Evolutionary conservation across 2,329 filamentous ascomycete species (phyloP), one percentile per base, ranked within the genome.

Genomic region (Botrytis galanthina): DNA sequence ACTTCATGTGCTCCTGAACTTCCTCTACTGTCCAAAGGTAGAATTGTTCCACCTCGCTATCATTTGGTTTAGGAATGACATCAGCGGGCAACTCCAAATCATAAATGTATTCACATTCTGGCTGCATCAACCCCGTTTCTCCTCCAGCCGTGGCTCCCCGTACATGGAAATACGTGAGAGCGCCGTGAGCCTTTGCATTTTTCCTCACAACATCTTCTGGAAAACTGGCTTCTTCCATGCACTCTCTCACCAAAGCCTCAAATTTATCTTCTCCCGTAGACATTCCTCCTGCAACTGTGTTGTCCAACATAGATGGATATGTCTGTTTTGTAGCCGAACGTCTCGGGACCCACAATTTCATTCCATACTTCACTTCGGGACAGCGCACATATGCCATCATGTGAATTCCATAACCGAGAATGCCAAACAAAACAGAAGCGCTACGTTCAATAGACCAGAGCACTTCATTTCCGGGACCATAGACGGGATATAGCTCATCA

Each of bases 81-180:
- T 90, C 89, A 8, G 85, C 83, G 3, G 91, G 88, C 76, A 99
- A 84, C 82, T 94, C 91, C 75, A 98, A 84, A 81, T 99, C 94
- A 83, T 96, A 99, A 62, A 97, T 86, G 85, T 94, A 98, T 83
- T 98, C 92, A 79, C 90, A 91, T 83, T 98, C 96, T 0, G 96
- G 96, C 83, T 97, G 95, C 80, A 97, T 86, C 79, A 97, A 86
- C 18, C 91, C 92, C 16, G 87, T 89, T 83, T 98, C 94, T 16
- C 94, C 95, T 18, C 94, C 93, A 4, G 93, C 90, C 48, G 89
- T 86, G 78, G 88, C 85, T 79, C 94, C 91, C 18, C 94, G 90
- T 76, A 97, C 87, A 83, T 95, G 92, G 76, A 94, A 90, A 84
- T 98, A 99, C 10, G 93, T 94, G 75, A 98, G 88, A 63, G 88